Base-by-base conservation (phyloP, 2,329 filamentous ascomycete genomes). In the Coniochaeta ligniaria region DNA sequence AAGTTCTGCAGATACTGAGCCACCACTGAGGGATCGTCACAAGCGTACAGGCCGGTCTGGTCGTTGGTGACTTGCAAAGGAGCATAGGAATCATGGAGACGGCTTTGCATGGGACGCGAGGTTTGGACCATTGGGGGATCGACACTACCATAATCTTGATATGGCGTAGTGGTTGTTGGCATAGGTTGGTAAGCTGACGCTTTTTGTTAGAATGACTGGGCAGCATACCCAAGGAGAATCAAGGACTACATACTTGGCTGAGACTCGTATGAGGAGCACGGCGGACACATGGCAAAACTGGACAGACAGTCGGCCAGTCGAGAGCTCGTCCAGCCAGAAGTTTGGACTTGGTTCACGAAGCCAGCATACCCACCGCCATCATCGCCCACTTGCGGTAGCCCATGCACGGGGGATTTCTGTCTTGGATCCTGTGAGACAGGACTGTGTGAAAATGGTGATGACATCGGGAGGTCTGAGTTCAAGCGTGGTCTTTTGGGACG, bases 1-100 rank as follows among this genome's bases (percentile, higher is more conserved):
- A 75, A 78, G 60, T 63, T 68, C 41, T 72, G 58, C 59, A 76
- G 69, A 61, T 72, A 71, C 33, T 68, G 66, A 31, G 66, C 62
- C 59, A 70, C 58, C 55, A 72, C 61, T 22, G 66, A 61, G 33
- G 69, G 57, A 16, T 68, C 67, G 63, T 73, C 70, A 63, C 66
- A 69, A 36, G 69, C 54, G 59, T 74, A 72, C 33, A 72, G 61
- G 47, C 62, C 65, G 11, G 70, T 28, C 24, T 68, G 67, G 17
- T 62, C 64, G n/a, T 71, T 59, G 38, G 70, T 61, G 35, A 72
- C 47, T 41, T 69, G 66, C 9, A 68, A 64, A 26, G 71, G 65
- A 1, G 60, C 43, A 47, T 67, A 65, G 0, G 63, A 57, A 2
- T 62, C 59, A 22, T 58, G 63, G 4, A 59, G 56, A n/a, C 65